These are phyloP conservation scores for Mycena crocata DNA, from an alignment of 768 basidiomycete genomes.

Conservation along the genomic window DNA sequence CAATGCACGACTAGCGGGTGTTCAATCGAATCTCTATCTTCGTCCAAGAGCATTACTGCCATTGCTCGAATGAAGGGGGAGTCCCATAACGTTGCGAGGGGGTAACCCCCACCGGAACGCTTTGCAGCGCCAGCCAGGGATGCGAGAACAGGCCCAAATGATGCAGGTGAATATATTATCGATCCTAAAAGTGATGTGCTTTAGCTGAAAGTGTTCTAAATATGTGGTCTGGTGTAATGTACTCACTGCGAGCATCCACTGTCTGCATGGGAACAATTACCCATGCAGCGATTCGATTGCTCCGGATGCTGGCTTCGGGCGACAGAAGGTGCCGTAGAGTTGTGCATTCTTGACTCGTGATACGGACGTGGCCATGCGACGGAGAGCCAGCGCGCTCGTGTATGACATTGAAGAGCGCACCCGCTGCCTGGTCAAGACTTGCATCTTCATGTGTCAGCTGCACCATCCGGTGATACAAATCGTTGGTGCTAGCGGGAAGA, in stretches of 20 bases:
- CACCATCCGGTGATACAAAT: slow-evolving; percentile 5
- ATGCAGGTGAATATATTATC: background rate
- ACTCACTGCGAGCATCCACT: slow-evolving; percentile 1
- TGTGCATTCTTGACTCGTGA: slow-evolving; percentile 1
- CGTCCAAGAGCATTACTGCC: background rate
- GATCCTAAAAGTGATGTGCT: background rate
- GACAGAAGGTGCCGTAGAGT: slow-evolving; percentile 8
- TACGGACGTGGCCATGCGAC: background rate
- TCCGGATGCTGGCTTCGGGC: slow-evolving; percentile 7
- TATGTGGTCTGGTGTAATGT: background rate
- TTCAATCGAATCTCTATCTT: slow-evolving; percentile 6
- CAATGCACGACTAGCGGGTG: slow-evolving; percentile 5
- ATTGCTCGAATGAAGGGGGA: slow-evolving; percentile 21
- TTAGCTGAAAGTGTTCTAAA: background rate
- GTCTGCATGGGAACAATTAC: slow-evolving; percentile 2
- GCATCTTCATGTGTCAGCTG: slow-evolving; percentile 10
- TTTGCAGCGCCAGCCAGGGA: background rate
- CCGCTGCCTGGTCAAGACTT: slow-evolving; percentile 10
- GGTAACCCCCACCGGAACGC: background rate
- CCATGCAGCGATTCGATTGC: slow-evolving; percentile 6
- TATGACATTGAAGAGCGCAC: slow-evolving; percentile 5
- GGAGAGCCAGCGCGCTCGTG: background rate
- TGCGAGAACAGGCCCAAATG: background rate
- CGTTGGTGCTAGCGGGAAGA: background rate
- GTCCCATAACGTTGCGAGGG: slow-evolving; percentile 7